Evolutionary conservation across 768 basidiomycete species (phyloP), one percentile per base, ranked within the genome.

Genomic region (Lanmaoa pseudosensibilis): DNA sequence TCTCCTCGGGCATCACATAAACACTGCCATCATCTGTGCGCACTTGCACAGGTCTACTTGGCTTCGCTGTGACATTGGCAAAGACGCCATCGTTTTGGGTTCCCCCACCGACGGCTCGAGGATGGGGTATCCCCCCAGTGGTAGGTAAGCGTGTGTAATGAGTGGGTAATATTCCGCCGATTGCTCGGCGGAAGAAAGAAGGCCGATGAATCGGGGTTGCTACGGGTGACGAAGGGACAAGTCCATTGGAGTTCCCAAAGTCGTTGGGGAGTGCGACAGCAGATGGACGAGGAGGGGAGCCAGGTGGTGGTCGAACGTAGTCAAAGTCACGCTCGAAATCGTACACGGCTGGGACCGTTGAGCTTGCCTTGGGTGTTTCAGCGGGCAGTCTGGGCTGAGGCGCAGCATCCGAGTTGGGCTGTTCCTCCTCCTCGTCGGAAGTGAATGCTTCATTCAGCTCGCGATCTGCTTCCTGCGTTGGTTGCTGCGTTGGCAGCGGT

Each of bases 81-180:
- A 98, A 99, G 10, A 98, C 95, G 3, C 97, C 97, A 63, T 97
- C 94, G 65, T 95, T 94, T 32, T 92, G 84, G 18, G 75, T 78
- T 1, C 90, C 91, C 8, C 86, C 86, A 33, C 91, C 91, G n/a
- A 75, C 69, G 45, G 58, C 45, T 18, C 66, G 66, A 43, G 56
- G 70, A 58, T 59, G 65, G 10, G 75, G 62, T 46, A 67, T 57
- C 6, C 71, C 69, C 0, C 74, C 74, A 10, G 74, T 68, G 19
- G 78, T 78, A 2, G 84, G 79, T 36, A 83, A 72, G 3, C 73
- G 77, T 34, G 78, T 71, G 64, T 91, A 90, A 58, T 86, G 83
- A 13, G 82, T 82, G 3, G 90, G 89, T 9, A 90, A 70, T 46
- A 91, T 65, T 3, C 80, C 79, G 18, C 67, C 85, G 5, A 85